Percentiles rank a stretch among this genome's conserved stretches.
Evolutionary conservation across 2,329 filamentous ascomycete species (phyloP).

Genomic region (Diaporthe australafricana): DNA sequence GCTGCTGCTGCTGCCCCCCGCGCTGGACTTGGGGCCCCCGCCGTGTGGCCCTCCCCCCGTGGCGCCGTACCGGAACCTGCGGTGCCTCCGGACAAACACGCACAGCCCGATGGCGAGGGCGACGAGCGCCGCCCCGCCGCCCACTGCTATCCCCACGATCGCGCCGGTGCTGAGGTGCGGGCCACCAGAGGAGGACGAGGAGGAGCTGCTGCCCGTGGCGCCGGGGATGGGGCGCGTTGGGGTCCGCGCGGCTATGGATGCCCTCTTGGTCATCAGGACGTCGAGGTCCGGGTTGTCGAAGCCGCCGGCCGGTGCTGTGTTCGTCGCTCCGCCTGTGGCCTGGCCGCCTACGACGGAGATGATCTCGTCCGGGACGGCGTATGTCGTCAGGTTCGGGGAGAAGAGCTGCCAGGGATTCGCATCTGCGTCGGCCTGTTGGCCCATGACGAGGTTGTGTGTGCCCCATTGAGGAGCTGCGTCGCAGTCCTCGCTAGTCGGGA

Average conservation of each 20-base stretch:
- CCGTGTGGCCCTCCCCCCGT: not conserved
- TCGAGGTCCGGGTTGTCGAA: slow-evolving; percentile 64
- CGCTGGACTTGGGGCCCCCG: slow-evolving; percentile 25
- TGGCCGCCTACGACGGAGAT: slow-evolving; percentile 62
- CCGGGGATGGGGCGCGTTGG: slow-evolving; percentile 59
- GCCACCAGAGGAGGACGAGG: slow-evolving; percentile 18
- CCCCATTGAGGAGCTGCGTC: slow-evolving; percentile 65
- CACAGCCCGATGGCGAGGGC: slow-evolving; percentile 44
- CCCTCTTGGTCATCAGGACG: slow-evolving; percentile 64
- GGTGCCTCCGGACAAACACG: slow-evolving; percentile 47
- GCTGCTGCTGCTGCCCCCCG: slow-evolving; percentile 8
- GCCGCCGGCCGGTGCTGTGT: slow-evolving; percentile 58
- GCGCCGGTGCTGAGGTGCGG: slow-evolving; percentile 50
- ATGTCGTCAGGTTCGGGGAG: slow-evolving; percentile 60
- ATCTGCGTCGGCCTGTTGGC: slow-evolving; percentile 57
- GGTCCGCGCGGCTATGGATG: slow-evolving; percentile 57
- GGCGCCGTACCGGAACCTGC: slow-evolving; percentile 7
- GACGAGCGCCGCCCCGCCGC: slow-evolving; percentile 47
- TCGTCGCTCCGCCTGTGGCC: slow-evolving; percentile 64
- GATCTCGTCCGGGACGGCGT: slow-evolving; percentile 65
- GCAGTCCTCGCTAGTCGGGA: slow-evolving; percentile 61
- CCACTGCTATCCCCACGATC: slow-evolving; percentile 58
- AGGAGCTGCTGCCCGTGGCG: slow-evolving; percentile 35
- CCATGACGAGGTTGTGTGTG: slow-evolving; percentile 66
- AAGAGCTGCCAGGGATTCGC: slow-evolving; percentile 64